phyloP scores from a whole-genome alignment of 371 early-diverging fungal genomes.

The Capniomyces stellatus region DNA sequence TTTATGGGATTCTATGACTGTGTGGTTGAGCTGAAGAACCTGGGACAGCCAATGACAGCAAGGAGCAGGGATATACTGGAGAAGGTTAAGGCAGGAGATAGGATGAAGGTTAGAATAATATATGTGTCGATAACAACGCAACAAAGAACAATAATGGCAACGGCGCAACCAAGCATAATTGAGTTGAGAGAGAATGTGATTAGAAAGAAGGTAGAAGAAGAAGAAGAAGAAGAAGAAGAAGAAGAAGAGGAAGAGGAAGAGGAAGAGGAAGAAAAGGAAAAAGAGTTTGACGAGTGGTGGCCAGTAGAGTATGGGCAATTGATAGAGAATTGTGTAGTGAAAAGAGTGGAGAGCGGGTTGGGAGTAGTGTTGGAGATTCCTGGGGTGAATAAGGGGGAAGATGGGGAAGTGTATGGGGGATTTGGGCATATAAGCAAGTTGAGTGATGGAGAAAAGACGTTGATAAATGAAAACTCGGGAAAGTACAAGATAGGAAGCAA shows the following conservation, averaged over 20 bases:
- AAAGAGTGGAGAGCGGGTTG: slow-evolving; percentile 4
- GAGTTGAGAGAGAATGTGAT: background rate
- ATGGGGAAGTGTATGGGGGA: slow-evolving; percentile 2
- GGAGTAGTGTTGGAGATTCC: slow-evolving; percentile 11
- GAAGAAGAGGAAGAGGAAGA: background rate
- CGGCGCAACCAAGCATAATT: slow-evolving; percentile 11
- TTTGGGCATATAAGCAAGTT: slow-evolving; percentile 39
- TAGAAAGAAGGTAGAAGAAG: background rate
- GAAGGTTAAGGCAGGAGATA: slow-evolving; percentile 11
- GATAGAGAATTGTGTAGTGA: slow-evolving; percentile 8
- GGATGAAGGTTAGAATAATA: slow-evolving; percentile 15
- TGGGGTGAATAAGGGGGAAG: background rate
- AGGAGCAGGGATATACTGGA: slow-evolving; percentile 8
- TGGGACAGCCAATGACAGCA: slow-evolving; percentile 7
- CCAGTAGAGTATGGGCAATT: slow-evolving; percentile 21
- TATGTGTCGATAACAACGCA: slow-evolving; percentile 24
- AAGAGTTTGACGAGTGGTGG: slow-evolving; percentile 9
- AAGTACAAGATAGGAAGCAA: slow-evolving; percentile 38
- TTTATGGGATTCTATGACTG: slow-evolving; percentile 28
- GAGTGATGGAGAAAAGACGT: slow-evolving; percentile 36
- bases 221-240: background rate
- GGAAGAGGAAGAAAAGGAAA: background rate
- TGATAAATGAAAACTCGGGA: slow-evolving; percentile 28
- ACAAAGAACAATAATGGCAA: slow-evolving; percentile 15
- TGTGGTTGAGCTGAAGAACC: slow-evolving; percentile 8